Conservation (phyloP, 805 yeast species). For the Sungouiella thailandica region DNA sequence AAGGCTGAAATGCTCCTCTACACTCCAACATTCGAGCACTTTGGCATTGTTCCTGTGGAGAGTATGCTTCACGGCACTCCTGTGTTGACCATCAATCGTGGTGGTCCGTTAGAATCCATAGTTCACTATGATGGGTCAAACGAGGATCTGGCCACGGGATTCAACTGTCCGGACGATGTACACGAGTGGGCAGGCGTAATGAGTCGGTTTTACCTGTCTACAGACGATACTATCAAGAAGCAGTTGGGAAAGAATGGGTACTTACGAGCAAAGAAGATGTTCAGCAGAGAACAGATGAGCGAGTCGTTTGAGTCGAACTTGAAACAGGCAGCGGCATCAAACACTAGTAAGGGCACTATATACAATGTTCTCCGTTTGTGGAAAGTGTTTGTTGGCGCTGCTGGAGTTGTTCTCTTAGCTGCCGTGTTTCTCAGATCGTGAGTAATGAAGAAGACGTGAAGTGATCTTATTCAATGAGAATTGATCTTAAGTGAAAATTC, state of each 20-base stretch:
- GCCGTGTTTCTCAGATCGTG: neutral
- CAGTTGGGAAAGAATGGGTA: slow-evolving; percentile 32
- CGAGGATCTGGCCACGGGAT: slow-evolving; percentile 52
- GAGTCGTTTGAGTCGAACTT: slow-evolving; percentile 19
- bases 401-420: neutral
- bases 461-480: neutral
- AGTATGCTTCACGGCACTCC: slow-evolving; percentile 84
- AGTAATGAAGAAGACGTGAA: neutral
- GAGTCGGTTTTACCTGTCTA: slow-evolving; percentile 20
- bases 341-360: slow-evolving; percentile 6
- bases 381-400: slow-evolving; percentile 5
- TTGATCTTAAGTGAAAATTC: neutral
- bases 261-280: slow-evolving; percentile 31
- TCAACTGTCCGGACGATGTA: slow-evolving; percentile 42
- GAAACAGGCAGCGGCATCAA: slow-evolving; percentile 3
- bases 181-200: slow-evolving; percentile 53
- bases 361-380: slow-evolving; percentile 7
- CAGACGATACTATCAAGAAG: slow-evolving; percentile 9
- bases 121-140: slow-evolving; percentile 28
- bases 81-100: slow-evolving; percentile 80
- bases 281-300: slow-evolving; percentile 45
- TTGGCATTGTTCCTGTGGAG: slow-evolving; percentile 96
- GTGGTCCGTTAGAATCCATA: slow-evolving; percentile 89
- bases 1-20: slow-evolving; percentile 62
- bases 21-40: slow-evolving; percentile 91